Conservation (phyloP, 495 filamentous ascomycete genomes). For the Melanomma pulvis-pyrius region DNA sequence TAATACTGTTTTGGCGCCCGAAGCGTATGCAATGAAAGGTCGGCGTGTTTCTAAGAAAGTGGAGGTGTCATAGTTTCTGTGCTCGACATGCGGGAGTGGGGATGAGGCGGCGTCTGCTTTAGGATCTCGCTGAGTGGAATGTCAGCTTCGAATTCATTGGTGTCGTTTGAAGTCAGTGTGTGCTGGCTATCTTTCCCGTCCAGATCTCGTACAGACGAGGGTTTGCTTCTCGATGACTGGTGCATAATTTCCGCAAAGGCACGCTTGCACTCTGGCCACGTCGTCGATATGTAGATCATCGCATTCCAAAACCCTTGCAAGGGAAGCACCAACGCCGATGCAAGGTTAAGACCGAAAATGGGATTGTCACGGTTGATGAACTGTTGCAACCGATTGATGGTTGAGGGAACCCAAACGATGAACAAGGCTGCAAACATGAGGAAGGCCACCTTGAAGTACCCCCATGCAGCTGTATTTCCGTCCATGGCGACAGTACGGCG, state of each 20-base stretch:
- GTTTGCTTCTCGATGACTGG: not conserved
- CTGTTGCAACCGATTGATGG: conserved; percentile 74
- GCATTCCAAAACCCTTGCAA: conserved; percentile 89
- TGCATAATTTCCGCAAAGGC: conserved; percentile 7
- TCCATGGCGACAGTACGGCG: conserved; percentile 35
- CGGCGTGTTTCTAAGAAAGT: not conserved
- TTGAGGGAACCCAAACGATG: conserved; percentile 85
- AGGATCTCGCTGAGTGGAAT: conserved; percentile 18
- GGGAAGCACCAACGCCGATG: conserved; percentile 74
- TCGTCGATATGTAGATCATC: conserved; percentile 64
- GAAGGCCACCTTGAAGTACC: conserved; percentile 80
- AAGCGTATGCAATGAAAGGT: not conserved
- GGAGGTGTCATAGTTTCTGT: not conserved
- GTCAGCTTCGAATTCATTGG: conserved; percentile 2
- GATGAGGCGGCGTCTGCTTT: not conserved
- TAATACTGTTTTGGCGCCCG: not conserved
- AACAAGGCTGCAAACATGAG: conserved; percentile 84
- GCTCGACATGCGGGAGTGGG: conserved; percentile 6
- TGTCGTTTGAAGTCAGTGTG: not conserved
- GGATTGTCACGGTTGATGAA: conserved; percentile 58
- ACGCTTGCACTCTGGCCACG: conserved; percentile 31
- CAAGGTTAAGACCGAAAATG: conserved; percentile 65
- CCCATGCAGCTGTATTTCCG: conserved; percentile 60
- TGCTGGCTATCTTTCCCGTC: not conserved
- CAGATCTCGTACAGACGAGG: not conserved